Evolutionary conservation across 371 early-diverging fungal genomes (phyloP), one percentile per base, ranked within the genome.

Genomic region (Mucor ambiguus): DNA sequence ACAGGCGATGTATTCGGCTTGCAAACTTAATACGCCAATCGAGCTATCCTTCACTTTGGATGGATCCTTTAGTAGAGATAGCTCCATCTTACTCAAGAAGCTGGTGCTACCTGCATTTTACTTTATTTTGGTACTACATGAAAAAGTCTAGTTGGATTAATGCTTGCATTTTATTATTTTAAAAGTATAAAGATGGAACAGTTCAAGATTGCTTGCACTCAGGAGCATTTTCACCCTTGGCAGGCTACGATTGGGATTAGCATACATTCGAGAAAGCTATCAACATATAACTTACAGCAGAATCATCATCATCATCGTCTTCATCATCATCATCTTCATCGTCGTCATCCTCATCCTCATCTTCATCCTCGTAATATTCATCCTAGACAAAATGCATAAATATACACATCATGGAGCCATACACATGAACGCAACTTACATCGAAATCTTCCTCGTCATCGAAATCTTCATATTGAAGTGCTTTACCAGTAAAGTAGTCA

Each of bases 401-500:
- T 52, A 58, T 12, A 44, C 18, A 44, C 24, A 32, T 58, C 11
- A 54, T 12, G 22, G 9, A 9, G 26, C 46, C 41, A 75, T 79
- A 52, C 78, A 83, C 22, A 58, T 66, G 14, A 71, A 67, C 16
- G 12, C 18, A 30, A 58, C 67, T 58, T 75, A 88, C 93, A 54
- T 88, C 92, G 54, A 87, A 86, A 59, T 89, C 89, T 46, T 89
- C 91, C 54, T 89, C 89, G 56, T 85, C 88, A 14, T 78, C 84
- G 58, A 86, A 81, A 63, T 89, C 92, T 68, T 88, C 90, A 75
- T 88, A 90, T 64, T 89, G 87, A 44, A 96, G 86, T 52, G 98
- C 98, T 82, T 93, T 92, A 72, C 99, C 99, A 20, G 98, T 98
- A 86, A 97, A 98, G 93, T 96, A 98, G 80, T 96, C 95, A 61